These are phyloP conservation scores for Gleditsia sinensis DNA, from an alignment of 306 rosid genomes.

Conservation along the genomic window DNA sequence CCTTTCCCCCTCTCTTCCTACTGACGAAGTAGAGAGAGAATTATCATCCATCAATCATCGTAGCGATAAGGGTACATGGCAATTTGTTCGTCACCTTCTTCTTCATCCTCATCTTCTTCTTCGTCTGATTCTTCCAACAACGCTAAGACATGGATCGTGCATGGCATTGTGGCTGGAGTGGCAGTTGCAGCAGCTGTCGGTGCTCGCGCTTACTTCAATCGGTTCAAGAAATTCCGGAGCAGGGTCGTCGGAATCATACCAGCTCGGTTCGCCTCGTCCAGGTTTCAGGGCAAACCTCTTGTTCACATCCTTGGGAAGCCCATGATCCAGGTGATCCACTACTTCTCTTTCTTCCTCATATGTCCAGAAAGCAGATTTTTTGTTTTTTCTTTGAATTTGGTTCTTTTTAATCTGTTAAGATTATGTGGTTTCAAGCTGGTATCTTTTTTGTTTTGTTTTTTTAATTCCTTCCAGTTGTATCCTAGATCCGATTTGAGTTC, in stretches of 20 bases:
- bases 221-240: slow-evolving; percentile 65
- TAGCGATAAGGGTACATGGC: slow-evolving; percentile 31
- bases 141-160: slow-evolving; percentile 71
- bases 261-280: slow-evolving; percentile 86
- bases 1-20: background rate
- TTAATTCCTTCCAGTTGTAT: background rate
- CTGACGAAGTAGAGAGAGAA: background rate
- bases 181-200: slow-evolving; percentile 77
- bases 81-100: slow-evolving; percentile 33
- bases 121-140: slow-evolving; percentile 53
- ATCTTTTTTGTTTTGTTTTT: background rate
- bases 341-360: background rate
- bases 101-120: slow-evolving; percentile 36
- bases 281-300: slow-evolving; percentile 88
- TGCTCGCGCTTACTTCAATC: slow-evolving; percentile 63
- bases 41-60: background rate
- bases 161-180: slow-evolving; percentile 72
- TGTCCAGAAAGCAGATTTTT: background rate
- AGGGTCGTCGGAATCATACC: slow-evolving; percentile 94
- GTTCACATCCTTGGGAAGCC: slow-evolving; percentile 92
- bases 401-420: background rate
- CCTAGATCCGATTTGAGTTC: background rate
- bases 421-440: background rate
- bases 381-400: background rate
- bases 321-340: slow-evolving; percentile 78